Conservation (phyloP, 2,329 filamentous ascomycete species). For the Tetracladium maxilliforme region DNA sequence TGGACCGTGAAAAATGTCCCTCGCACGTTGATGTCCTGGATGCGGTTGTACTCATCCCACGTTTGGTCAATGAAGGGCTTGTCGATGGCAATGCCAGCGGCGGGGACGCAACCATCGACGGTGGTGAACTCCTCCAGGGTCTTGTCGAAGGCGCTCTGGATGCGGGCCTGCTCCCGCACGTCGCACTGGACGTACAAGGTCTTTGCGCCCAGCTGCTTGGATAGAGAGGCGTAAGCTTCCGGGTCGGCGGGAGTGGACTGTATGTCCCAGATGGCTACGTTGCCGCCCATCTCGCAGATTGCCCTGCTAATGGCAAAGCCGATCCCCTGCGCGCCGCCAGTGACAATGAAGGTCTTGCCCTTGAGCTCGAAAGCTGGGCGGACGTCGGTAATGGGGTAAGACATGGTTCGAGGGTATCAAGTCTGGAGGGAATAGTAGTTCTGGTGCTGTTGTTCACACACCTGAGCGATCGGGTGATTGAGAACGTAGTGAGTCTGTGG, state of each 20-base stretch:
- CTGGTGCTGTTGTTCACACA: too few species aligned
- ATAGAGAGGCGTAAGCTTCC: not conserved
- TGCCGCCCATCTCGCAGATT: conserved; percentile 23
- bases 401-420: too few species aligned
- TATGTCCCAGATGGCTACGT: conserved; percentile 20
- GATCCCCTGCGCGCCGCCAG: conserved; percentile 23
- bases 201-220: not conserved
- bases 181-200: conserved; percentile 4
- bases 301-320: conserved; percentile 20
- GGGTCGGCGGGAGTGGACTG: conserved; percentile 5
- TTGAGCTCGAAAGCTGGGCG: conserved; percentile 17
- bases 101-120: conserved; percentile 11
- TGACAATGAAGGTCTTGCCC: conserved; percentile 20
- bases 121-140: conserved; percentile 8
- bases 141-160: conserved; percentile 8
- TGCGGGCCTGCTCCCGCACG: conserved; percentile 7
- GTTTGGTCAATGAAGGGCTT: conserved; percentile 12
- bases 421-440: too few species aligned
- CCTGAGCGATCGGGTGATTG: too few species aligned
- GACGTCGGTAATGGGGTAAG: too few species aligned
- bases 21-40: conserved; percentile 11
- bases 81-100: conserved; percentile 13
- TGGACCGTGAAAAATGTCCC: too few species aligned
- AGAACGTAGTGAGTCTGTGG: too few species aligned
- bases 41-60: conserved; percentile 4